A percentile compares a stretch with the other conserved stretches of the same genome.
Conservation (phyloP, 768 basidiomycete species). For the Boletellus sp. region DNA sequence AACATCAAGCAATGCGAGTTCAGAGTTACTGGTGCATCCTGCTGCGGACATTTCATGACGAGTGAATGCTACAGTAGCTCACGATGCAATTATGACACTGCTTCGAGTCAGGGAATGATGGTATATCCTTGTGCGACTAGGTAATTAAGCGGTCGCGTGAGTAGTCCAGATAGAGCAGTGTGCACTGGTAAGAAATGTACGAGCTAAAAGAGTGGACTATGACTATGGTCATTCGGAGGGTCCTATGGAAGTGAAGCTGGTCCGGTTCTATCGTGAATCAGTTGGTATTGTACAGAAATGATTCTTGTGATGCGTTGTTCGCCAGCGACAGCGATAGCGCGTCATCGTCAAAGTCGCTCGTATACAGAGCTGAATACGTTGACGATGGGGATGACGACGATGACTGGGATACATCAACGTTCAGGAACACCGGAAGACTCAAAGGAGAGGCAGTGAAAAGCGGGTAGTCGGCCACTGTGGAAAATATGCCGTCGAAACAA, state of each 20-base stretch:
- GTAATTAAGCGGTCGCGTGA: background rate
- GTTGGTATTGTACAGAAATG: conserved; percentile 12
- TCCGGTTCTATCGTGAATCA: conserved; percentile 14
- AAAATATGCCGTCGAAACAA: conserved; percentile 5
- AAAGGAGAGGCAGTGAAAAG: conserved; percentile 6
- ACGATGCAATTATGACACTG: background rate
- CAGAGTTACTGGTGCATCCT: too few species aligned
- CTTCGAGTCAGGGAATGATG: background rate
- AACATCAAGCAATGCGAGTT: too few species aligned
- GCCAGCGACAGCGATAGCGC: conserved; percentile 4
- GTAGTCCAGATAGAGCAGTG: background rate
- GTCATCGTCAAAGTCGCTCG: conserved; percentile 7
- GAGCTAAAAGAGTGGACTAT: conserved; percentile 5
- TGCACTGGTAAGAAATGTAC: background rate
- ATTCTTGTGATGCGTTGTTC: conserved; percentile 9
- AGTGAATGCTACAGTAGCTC: too few species aligned
- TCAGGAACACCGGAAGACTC: conserved; percentile 13
- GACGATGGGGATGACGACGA: conserved; percentile 25
- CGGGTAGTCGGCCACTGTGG: conserved; percentile 5
- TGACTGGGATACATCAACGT: conserved; percentile 17
- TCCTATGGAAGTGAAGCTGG: background rate
- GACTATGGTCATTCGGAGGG: background rate
- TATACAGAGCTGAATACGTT: conserved; percentile 16
- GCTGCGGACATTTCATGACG: too few species aligned
- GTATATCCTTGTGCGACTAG: background rate